Base-by-base conservation (phyloP, 768 basidiomycete genomes). In the Amyloporia xantha region DNA sequence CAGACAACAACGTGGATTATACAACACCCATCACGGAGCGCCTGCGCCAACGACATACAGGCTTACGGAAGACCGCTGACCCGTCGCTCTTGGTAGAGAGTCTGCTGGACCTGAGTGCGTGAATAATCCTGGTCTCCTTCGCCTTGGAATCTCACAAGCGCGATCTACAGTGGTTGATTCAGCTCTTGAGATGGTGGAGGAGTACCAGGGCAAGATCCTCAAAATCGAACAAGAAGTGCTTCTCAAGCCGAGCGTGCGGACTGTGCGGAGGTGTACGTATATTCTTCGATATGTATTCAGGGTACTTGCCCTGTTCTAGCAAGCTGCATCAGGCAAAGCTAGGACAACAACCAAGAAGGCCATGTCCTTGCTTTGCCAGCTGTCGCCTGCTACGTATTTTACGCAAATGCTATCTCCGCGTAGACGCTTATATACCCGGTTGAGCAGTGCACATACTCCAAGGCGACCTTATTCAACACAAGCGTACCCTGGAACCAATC, bases 381-480 rank as follows among this genome's bases (percentile, higher is more conserved):
- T n/a, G n/a, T n/a, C n/a, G n/a, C n/a, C n/a, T n/a, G n/a, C n/a
- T n/a, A n/a, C n/a, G n/a, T n/a, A n/a, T n/a, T n/a, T n/a, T n/a
- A n/a, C n/a, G n/a, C n/a, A n/a, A n/a, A n/a, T 35, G 33, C 33
- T 25, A 23, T 45, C 44, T 17, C 25, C 3, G n/a, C 26, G n/a
- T n/a, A n/a, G n/a, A 28, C 13, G 24, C 33, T 45, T 11, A 45
- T 21, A n/a, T 36, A 45, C 21, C 25, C 27, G 26, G n/a, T 21
- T 17, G 30, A 21, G 12, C 52, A 85, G 84, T 90, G 37, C 86
- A 88, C 57, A 84, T 90, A 49, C 71, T 87, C 17, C 82, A 81
- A 37, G 85, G 83, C 13, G 85, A 90, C 56, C 71, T 90, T 3
- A 81, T 80, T 49, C 66, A 86, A 41, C 82, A 84, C 61, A 86